A percentile compares a stretch with the other conserved stretches of the same genome.
Conservation (phyloP, 2,329 filamentous ascomycete genomes). For the Alternaria viburni region DNA sequence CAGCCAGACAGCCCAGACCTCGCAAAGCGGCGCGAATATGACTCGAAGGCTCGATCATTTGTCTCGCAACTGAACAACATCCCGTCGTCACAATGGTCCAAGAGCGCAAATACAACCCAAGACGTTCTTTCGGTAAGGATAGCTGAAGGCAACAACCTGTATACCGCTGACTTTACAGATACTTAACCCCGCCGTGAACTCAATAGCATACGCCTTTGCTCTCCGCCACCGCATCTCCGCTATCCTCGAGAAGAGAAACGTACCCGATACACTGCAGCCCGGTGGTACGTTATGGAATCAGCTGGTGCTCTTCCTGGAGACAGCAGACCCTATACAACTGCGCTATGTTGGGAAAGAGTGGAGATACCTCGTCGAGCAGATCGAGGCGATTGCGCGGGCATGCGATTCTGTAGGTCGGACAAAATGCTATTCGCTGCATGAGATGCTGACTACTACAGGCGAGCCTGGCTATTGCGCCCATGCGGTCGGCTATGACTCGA, state of each 20-base stretch:
- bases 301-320: slow-evolving; percentile 55
- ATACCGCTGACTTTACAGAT: slow-evolving; percentile 37
- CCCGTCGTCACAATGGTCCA: slow-evolving; percentile 39
- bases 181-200: slow-evolving; percentile 64
- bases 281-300: slow-evolving; percentile 58
- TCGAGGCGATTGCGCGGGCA: slow-evolving; percentile 42
- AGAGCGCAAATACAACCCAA: slow-evolving; percentile 47
- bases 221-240: slow-evolving; percentile 58
- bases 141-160: neutral
- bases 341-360: slow-evolving; percentile 61
- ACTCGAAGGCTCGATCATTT: slow-evolving; percentile 45
- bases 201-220: slow-evolving; percentile 64
- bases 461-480: slow-evolving; percentile 46
- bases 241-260: slow-evolving; percentile 43
- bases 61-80: slow-evolving; percentile 45
- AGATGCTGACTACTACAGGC: slow-evolving; percentile 31
- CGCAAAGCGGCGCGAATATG: slow-evolving; percentile 48
- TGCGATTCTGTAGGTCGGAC: slow-evolving; percentile 38
- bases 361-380: slow-evolving; percentile 51
- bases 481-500: slow-evolving; percentile 63
- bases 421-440: neutral
- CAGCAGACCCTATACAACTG: slow-evolving; percentile 61
- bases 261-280: slow-evolving; percentile 52
- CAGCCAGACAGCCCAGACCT: slow-evolving; percentile 42
- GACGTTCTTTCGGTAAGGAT: slow-evolving; percentile 48